Evolutionary conservation across 441 rosid species (phyloP), one percentile per base, ranked within the genome.

Genomic region (Mallotus repandus): DNA sequence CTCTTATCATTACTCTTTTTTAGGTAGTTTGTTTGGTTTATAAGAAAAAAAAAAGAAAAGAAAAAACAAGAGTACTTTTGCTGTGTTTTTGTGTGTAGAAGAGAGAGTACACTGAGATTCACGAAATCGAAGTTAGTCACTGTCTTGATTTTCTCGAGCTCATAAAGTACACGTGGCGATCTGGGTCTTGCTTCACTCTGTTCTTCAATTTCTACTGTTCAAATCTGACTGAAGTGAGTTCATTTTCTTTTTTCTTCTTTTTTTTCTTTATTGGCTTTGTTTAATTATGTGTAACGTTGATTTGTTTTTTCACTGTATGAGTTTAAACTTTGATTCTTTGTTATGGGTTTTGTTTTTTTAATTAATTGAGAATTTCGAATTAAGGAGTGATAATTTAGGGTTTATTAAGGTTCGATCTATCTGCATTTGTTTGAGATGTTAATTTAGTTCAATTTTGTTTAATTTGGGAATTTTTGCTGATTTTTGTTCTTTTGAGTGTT

Each of bases 221-320:
- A 80, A 86, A 78, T 85, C 79, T 87, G 76, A 68, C 96, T 88
- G 81, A 86, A 69, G 97, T 88, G 81, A 86, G 93, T 83, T 73
- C 68, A 53, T 43, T 70, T 72, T 61, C 74, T 19, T 63, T 25
- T 25, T 25, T 25, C 35, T 73, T 68, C 50, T 73, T 59, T 48
- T 38, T 68, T 14, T 68, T 71, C 49, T 32, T 49, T 54, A 53
- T 38, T 53, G 29, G 25, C 48, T n/a, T 54, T 4, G 53, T 66
- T 46, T n/a, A 68, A 11, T 73, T 69, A 25, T 70, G n/a, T 70
- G 62, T 68, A 15, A 32, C 3, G 11, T 16, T 16, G 19, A 16
- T 54, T 32, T 68, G 63, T 29, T 35, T 57, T 77, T 65, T 53
- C 22, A 29, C 60, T 73, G 50, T 64, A 13, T 1, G 9, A 64